Evolutionary conservation across 2,329 filamentous ascomycete species (phyloP).

Genomic region (Metarhizium guizhouense): DNA sequence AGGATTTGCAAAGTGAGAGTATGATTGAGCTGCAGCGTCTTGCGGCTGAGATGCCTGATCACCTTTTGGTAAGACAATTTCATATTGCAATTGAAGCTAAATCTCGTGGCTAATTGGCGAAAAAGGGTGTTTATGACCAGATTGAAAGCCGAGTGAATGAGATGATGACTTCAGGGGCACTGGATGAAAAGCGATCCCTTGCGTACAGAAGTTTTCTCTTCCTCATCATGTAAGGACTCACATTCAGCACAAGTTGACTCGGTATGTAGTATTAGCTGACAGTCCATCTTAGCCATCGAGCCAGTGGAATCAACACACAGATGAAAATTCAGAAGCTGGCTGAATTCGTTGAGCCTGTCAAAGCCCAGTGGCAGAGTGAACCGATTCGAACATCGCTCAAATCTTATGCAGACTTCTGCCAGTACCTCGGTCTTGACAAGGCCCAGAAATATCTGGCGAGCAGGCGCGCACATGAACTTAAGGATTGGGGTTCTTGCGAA

Average conservation of each 20-base stretch:
- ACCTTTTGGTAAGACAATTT: conserved; percentile 55
- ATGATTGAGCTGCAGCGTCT: conserved; percentile 83
- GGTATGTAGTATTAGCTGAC: conserved; percentile 2
- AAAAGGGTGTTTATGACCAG: conserved; percentile 72
- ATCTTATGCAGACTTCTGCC: conserved; percentile 71
- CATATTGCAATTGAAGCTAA: neutral
- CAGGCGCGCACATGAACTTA: conserved; percentile 63
- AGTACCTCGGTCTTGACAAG: conserved; percentile 68
- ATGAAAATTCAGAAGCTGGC: conserved; percentile 63
- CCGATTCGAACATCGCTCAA: conserved; percentile 60
- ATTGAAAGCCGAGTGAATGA: conserved; percentile 77
- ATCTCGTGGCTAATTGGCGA: neutral
- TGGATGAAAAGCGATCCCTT: conserved; percentile 76
- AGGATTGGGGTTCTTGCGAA: conserved; percentile 72
- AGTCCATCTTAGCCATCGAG: conserved; percentile 57
- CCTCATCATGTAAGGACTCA: conserved; percentile 65
- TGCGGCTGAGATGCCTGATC: conserved; percentile 83
- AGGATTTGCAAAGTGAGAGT: conserved; percentile 76
- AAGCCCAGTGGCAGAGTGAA: conserved; percentile 67
- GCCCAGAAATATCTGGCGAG: conserved; percentile 71
- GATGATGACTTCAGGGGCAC: conserved; percentile 60
- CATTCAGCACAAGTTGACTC: neutral
- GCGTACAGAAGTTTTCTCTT: conserved; percentile 88
- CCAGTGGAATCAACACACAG: conserved; percentile 62
- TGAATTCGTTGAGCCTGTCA: conserved; percentile 75